phyloP scores from a whole-genome alignment of 257 asterid genomes.

The Craterostigma plantagineum region DNA sequence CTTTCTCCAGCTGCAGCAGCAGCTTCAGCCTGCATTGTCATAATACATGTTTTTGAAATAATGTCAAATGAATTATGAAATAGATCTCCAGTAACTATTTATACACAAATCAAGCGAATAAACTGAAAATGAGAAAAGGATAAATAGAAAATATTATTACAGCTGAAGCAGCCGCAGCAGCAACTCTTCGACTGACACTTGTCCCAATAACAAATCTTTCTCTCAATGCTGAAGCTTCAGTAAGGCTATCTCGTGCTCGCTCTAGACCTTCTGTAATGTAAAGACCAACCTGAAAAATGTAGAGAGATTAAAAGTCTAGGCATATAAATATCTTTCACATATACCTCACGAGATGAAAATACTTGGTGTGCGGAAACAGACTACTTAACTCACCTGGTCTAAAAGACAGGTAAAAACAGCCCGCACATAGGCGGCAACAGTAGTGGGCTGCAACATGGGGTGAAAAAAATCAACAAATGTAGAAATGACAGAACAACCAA shows the following conservation, averaged over 20 bases:
- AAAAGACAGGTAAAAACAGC: conserved; percentile 85
- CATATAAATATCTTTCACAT: conserved; percentile 3
- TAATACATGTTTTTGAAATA: conserved; percentile 8
- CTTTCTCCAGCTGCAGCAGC: conserved; percentile 99
- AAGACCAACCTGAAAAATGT: conserved; percentile 47
- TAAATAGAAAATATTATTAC: conserved; percentile 29
- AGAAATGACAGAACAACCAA: background rate
- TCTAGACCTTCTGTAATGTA: conserved; percentile 86
- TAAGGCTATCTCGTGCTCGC: conserved; percentile 83
- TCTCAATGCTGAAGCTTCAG: conserved; percentile 92
- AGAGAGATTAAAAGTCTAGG: conserved; percentile 5
- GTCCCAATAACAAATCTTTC: conserved; percentile 87
- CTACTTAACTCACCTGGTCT: conserved; percentile 55
- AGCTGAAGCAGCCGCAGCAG: conserved; percentile 96
- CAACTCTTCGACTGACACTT: conserved; percentile 82
- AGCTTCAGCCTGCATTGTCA: conserved; percentile 70
- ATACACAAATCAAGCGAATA: conserved; percentile 4
- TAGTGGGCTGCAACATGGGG: conserved; percentile 49
- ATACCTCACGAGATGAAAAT: conserved; percentile 11
- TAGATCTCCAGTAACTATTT: too few species aligned
- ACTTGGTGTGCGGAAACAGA: conserved; percentile 5
- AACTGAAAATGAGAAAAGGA: background rate
- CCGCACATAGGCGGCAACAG: conserved; percentile 71
- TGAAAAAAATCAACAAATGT: background rate
- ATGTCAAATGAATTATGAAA: background rate